Evolutionary conservation across 78 protist species (phyloP).

Genomic region (Tieghemostelium lacteum): DNA sequence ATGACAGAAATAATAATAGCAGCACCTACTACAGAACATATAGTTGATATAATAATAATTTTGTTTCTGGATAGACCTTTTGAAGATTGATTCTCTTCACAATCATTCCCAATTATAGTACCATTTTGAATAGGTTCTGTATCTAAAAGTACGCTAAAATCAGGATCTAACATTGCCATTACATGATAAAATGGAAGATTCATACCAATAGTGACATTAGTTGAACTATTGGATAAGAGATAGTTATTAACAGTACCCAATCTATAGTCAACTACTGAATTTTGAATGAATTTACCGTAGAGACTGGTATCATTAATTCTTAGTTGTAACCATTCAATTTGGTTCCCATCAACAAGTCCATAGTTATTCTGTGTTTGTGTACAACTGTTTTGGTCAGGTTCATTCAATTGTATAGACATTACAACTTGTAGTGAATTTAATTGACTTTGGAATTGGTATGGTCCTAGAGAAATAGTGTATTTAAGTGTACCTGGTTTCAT

Average conservation of each 20-base stretch:
- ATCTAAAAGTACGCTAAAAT: background rate
- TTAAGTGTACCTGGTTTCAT: constrained; percentile 28
- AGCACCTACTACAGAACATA: constrained; percentile 6
- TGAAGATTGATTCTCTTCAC: background rate
- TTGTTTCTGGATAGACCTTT: background rate
- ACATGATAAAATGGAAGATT: background rate
- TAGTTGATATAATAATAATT: background rate
- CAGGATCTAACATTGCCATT: background rate
- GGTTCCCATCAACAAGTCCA: background rate
- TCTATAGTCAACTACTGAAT: background rate
- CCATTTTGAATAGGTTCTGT: background rate
- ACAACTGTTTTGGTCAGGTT: background rate
- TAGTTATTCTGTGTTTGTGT: too few species aligned
- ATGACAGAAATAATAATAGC: background rate
- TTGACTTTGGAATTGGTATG: background rate
- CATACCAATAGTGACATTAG: background rate
- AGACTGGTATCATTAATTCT: background rate
- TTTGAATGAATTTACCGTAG: background rate
- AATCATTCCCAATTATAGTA: background rate
- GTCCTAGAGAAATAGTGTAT: background rate
- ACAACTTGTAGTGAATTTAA: background rate
- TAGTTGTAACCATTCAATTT: background rate
- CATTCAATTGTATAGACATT: background rate
- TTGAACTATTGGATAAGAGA: background rate
- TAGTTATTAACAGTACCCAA: background rate